A percentile compares a stretch with the other conserved stretches of the same genome.
phyloP scores from a whole-genome alignment of 805 yeast genomes.

The Metschnikowia aberdeeniae region DNA sequence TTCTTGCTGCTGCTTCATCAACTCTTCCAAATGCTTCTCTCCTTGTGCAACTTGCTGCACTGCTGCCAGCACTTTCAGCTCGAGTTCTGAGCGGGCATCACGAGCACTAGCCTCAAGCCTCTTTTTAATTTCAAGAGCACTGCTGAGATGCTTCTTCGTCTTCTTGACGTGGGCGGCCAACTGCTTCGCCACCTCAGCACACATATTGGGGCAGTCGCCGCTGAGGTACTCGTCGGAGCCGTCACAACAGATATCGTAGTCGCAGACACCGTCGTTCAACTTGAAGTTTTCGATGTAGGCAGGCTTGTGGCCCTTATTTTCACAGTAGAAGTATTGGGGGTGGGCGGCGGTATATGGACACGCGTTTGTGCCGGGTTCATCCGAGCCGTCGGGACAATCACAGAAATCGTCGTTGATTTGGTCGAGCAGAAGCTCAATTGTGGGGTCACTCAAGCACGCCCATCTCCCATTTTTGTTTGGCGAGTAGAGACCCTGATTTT shows the following conservation, averaged over 20 bases:
- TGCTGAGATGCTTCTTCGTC: constrained; percentile 8
- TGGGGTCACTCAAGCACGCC: constrained; percentile 66
- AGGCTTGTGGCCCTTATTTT: constrained; percentile 66
- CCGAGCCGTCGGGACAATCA: constrained; percentile 97
- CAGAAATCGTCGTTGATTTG: constrained; percentile 87
- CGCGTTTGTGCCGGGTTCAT: constrained; percentile 94
- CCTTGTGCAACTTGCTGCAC: constrained; percentile 2
- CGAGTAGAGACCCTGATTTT: constrained; percentile 41
- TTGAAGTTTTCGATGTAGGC: constrained; percentile 58
- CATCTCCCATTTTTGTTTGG: constrained; percentile 54
- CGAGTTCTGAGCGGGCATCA: constrained; percentile 14
- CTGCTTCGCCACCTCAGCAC: constrained; percentile 46
- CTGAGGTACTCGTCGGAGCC: constrained; percentile 76
- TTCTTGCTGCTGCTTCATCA: background rate
- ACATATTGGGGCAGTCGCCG: constrained; percentile 50
- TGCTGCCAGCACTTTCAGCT: constrained; percentile 1
- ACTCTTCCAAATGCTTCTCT: background rate
- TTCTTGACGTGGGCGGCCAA: constrained; percentile 17
- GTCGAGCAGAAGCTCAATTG: constrained; percentile 52
- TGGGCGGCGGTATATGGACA: constrained; percentile 41
- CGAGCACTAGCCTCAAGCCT: constrained; percentile 23
- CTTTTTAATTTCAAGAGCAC: constrained; percentile 27
- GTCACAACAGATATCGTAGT: constrained; percentile 85
- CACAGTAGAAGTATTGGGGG: constrained; percentile 61
- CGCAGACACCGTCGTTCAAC: constrained; percentile 90